phyloP scores from a whole-genome alignment of 495 filamentous ascomycete genomes.

The Endocarpon pusillum region DNA sequence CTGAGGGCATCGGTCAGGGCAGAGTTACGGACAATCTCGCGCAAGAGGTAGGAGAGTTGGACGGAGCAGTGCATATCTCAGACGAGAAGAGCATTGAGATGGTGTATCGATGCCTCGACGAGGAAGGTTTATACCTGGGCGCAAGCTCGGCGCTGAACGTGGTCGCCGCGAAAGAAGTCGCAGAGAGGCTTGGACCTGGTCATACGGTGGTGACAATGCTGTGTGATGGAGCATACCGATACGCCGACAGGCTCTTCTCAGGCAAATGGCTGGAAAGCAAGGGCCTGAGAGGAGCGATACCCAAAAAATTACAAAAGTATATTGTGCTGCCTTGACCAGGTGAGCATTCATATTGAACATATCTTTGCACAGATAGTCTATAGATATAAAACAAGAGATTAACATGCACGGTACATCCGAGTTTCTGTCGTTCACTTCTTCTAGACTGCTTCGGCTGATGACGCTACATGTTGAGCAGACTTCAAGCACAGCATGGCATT shows the following conservation, averaged over 20 bases:
- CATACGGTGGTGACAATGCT: constrained; percentile 86
- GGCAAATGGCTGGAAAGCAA: constrained; percentile 76
- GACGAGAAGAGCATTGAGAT: constrained; percentile 94
- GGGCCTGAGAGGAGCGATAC: constrained; percentile 66
- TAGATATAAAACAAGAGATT: too few relatives aligned
- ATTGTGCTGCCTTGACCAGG: constrained; percentile 59
- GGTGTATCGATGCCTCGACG: constrained; percentile 94
- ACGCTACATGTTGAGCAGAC: too few relatives aligned
- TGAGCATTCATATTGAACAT: too few relatives aligned
- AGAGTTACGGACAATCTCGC: constrained; percentile 87
- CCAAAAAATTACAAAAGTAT: constrained; percentile 74
- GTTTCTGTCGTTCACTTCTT: too few relatives aligned
- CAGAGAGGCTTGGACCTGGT: constrained; percentile 74
- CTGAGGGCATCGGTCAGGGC: constrained; percentile 94
- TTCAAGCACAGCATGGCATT: too few relatives aligned
- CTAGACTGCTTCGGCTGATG: too few relatives aligned
- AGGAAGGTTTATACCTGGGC: constrained; percentile 92
- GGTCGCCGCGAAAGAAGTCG: constrained; percentile 85
- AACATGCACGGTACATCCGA: too few relatives aligned
- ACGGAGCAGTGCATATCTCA: constrained; percentile 69
- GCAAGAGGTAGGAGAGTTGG: constrained; percentile 68
- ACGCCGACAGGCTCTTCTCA: constrained; percentile 86
- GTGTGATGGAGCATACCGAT: constrained; percentile 90
- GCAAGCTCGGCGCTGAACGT: constrained; percentile 89
- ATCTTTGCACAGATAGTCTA: too few relatives aligned